Evolutionary conservation across 352 stramenopile genomes (phyloP).

Genomic region (Pythium scleroteichum): DNA sequence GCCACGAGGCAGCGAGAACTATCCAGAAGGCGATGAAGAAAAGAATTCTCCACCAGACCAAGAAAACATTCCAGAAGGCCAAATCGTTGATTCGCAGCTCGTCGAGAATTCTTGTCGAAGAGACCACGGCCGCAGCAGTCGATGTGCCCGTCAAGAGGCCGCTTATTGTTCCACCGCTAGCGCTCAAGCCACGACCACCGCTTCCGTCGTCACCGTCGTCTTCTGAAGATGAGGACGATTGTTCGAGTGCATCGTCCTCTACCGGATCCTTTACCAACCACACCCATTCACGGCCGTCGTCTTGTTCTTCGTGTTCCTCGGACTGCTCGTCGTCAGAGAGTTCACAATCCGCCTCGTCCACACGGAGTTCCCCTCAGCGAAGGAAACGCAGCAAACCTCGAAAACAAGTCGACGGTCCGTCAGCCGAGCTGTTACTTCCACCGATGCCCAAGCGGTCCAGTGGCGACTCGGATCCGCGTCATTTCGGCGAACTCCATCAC

Average conservation of each 20-base stretch:
- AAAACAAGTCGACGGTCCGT: background rate
- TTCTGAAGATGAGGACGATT: slow-evolving; percentile 8
- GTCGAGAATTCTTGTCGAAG: slow-evolving; percentile 41
- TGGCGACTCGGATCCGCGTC: no score
- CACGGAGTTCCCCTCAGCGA: no score
- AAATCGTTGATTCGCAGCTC: slow-evolving; percentile 50
- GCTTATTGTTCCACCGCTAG: slow-evolving; percentile 13
- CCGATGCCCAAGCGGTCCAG: slow-evolving; percentile 9
- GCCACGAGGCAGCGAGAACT: slow-evolving; percentile 26
- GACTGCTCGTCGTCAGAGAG: background rate
- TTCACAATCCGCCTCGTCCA: background rate
- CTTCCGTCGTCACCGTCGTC: slow-evolving; percentile 3
- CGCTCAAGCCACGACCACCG: slow-evolving; percentile 9
- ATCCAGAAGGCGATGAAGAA: slow-evolving; percentile 55
- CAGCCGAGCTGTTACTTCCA: slow-evolving; percentile 10
- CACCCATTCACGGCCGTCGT: slow-evolving; percentile 25
- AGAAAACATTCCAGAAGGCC: slow-evolving; percentile 23
- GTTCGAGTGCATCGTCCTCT: background rate
- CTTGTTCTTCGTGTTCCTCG: slow-evolving; percentile 27
- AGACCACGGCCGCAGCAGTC: no score
- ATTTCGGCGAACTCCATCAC: slow-evolving; percentile 14
- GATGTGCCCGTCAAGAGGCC: no score
- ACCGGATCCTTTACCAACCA: slow-evolving; percentile 28
- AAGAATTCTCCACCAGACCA: slow-evolving; percentile 28
- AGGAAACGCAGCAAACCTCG: background rate